Evolutionary conservation across 768 basidiomycete genomes (phyloP).

Genomic region (Rhizopogon roseolus): DNA sequence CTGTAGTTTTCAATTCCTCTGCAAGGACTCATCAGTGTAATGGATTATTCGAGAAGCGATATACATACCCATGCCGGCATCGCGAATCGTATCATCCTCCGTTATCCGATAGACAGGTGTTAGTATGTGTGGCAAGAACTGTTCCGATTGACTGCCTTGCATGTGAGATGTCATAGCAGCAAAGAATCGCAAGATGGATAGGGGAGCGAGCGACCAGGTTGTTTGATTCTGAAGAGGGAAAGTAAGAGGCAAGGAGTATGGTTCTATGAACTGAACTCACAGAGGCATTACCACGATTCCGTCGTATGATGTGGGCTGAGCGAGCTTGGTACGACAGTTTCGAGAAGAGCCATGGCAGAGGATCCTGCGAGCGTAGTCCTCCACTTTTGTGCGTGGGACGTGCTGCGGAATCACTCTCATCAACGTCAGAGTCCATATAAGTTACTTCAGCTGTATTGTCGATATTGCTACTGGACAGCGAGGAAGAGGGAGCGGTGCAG

Average conservation of each 20-base stretch:
- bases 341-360: conserved; percentile 91
- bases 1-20: conserved; percentile 83
- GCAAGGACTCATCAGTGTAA: neutral
- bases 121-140: conserved; percentile 79
- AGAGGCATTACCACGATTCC: conserved; percentile 42
- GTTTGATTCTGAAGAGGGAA: conserved; percentile 36
- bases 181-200: conserved; percentile 85
- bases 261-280: conserved; percentile 32
- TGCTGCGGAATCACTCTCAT: conserved; percentile 12
- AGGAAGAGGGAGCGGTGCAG: conserved; percentile 32
- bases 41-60: neutral
- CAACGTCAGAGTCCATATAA: conserved; percentile 23
- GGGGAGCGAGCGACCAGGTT: conserved; percentile 80
- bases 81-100: conserved; percentile 82
- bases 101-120: conserved; percentile 82
- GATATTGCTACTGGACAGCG: conserved; percentile 13
- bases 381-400: neutral
- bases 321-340: conserved; percentile 85
- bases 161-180: conserved; percentile 84
- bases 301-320: conserved; percentile 67
- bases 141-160: conserved; percentile 50
- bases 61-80: conserved; percentile 68
- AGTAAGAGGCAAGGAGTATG: neutral
- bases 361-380: conserved; percentile 29
- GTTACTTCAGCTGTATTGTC: conserved; percentile 25